Evolutionary conservation across 805 yeast species (phyloP), one percentile per base, ranked within the genome.

Genomic region (Spathaspora gorwiae): DNA sequence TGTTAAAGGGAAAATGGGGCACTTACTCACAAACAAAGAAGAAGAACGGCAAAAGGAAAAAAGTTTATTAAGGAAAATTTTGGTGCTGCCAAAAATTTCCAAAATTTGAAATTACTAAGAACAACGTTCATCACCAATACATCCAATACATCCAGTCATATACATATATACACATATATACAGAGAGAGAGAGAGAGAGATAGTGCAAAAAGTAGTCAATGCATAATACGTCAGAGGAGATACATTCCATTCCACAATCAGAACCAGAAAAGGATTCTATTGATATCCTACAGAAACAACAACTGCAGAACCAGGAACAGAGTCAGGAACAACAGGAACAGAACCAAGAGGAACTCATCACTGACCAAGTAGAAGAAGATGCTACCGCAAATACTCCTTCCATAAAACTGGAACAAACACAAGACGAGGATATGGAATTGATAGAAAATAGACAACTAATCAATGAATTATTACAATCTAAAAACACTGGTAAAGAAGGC

Each of bases 401-500:
- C 24, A 19, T 19, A 19, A 19, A 19, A 19, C 24, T 19, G 24
- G 24, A 19, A 19, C 24, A 19, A 19, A 2, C 37, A 10, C 26
- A 35, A 14, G 35, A 32, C 13, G 26, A 30, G 26, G 39, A 26
- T 5, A n/a, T 27, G n/a, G 19, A 37, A 13, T 11, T 39, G 9
- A 39, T 26, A 12, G 55, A 56, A 42, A 57, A 48, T 24, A 47
- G 66, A 41, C 46, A 48, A 29, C 39, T 55, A 7, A 60, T 64
- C 30, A 48, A 53, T 19, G 51, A 54, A 14, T 46, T 62, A 35
- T 13, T 13, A 19, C 26, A 34, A 11, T 37, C 37, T 7, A 46
- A 46, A 19, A 48, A 49, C 44, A 38, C 33, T 27, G 57, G 57
- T 34, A 48, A 62, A 27, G 80, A 78, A 47, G 85, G 84, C 6